Evolutionary conservation across 2,329 filamentous ascomycete species (phyloP), one percentile per base, ranked within the genome.

Genomic region (Penicillium sp.): DNA sequence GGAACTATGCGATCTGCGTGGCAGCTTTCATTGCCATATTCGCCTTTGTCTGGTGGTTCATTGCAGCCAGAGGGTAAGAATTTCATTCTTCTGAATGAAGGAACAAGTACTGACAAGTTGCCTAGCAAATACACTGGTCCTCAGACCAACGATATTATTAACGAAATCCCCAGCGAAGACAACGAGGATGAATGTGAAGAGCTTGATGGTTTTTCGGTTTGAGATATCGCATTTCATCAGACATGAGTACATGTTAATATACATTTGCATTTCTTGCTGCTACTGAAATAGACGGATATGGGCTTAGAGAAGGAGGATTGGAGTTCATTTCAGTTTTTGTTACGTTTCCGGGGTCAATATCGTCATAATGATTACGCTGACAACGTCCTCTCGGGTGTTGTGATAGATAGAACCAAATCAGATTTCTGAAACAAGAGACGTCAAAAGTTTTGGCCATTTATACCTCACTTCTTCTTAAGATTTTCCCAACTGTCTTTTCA

Each of bases 61-160:
- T 75, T 66, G 74, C 71, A 68, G 79, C 77, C 50, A 69, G 73
- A 65, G 71, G 72, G 79, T 79, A 74, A 66, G 72, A 56, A 65
- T 68, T 56, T 69, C 53, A 9, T 53, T 22, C 28, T 68, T 38
- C 37, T 3, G 17, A 8, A 42, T 38, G 8, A 19, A 30, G n/a
- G 12, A 28, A 24, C 38, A 42, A 13, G 56, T 56, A 58, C 54
- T 59, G 44, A 62, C 57, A 51, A 37, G 37, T n/a, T 47, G 38
- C 53, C 67, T 37, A 85, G 84, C 61, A 85, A 81, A 66, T 88
- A 88, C 69, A 86, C 80, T 4, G 86, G 86, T 0, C 86, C 86
- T 22, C 81, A 83, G 38, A 88, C 86, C 4, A 84, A 81, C 58
- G 84, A 87, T 54, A 79, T 83, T 9, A 71, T 78, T 19, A 69